Conservation (phyloP, 305 asterid genomes). For the Fraxinus angustifolia region DNA sequence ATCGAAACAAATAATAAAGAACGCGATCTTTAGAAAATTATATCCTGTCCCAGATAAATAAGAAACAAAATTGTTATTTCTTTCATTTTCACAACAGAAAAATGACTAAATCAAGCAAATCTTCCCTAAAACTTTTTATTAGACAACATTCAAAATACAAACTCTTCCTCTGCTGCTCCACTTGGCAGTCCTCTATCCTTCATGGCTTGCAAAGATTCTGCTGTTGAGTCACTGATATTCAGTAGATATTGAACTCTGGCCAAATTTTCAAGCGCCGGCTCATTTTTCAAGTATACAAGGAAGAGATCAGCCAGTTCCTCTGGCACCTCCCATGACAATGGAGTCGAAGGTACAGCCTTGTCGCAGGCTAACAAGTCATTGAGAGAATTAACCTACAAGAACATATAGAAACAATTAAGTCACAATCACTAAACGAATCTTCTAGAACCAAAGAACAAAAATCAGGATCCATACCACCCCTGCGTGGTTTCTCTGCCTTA, state of each 20-base stretch:
- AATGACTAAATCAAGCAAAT: neutral
- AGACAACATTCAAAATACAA: constrained; percentile 40
- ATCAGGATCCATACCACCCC: constrained; percentile 62
- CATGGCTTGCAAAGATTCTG: constrained; percentile 46
- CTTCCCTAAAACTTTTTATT: neutral
- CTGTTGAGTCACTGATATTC: constrained; percentile 68
- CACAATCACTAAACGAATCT: neutral
- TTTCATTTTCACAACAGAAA: neutral
- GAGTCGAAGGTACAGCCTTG: constrained; percentile 79
- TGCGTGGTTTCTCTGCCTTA: constrained; percentile 69
- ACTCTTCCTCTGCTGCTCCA: constrained; percentile 58
- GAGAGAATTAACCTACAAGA: constrained; percentile 70
- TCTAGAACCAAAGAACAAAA: neutral
- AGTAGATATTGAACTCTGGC: constrained; percentile 74
- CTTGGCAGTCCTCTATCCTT: constrained; percentile 43
- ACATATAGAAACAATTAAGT: neutral
- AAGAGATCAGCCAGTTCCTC: constrained; percentile 81
- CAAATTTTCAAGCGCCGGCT: constrained; percentile 54
- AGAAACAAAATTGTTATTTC: neutral
- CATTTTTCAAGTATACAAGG: constrained; percentile 53
- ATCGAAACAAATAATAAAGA: neutral
- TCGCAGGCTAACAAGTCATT: constrained; percentile 89
- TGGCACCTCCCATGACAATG: constrained; percentile 75
- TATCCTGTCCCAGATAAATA: neutral
- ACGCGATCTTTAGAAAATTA: neutral